Evolutionary conservation across 106 monocot genomes (phyloP).

Genomic region (Dioscorea zingiberensis): DNA sequence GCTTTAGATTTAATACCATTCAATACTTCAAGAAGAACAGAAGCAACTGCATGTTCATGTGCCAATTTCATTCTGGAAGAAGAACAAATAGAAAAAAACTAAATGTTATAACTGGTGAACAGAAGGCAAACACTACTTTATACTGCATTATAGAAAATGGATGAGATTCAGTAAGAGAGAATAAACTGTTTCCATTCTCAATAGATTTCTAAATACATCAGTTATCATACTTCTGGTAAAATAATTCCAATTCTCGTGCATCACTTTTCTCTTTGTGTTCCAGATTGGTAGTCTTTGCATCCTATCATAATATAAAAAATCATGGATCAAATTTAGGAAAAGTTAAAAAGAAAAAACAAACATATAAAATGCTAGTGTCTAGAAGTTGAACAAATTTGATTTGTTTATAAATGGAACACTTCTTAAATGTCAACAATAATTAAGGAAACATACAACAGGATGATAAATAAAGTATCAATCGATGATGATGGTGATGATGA

Average conservation of each 20-base stretch:
- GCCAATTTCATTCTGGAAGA: constrained; percentile 14
- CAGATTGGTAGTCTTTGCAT: constrained; percentile 26
- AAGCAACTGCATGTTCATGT: constrained; percentile 27
- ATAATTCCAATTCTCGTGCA: constrained; percentile 53
- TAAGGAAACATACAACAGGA: too few species aligned
- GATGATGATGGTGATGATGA: too few species aligned
- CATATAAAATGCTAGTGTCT: not conserved
- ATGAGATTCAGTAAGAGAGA: not conserved
- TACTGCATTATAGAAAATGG: not conserved
- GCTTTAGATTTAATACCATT: constrained; percentile 41
- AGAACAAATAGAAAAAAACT: constrained; percentile 5
- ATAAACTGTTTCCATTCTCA: not conserved
- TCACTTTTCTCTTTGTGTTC: constrained; percentile 43
- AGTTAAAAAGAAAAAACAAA: not conserved
- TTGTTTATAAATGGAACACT: not conserved
- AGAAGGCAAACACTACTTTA: not conserved
- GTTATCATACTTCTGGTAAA: constrained; percentile 35
- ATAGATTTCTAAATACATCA: not conserved
- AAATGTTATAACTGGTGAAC: not conserved
- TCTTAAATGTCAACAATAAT: too few species aligned
- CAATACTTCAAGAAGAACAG: constrained; percentile 51
- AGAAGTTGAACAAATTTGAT: not conserved
- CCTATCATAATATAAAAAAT: constrained; percentile 22
- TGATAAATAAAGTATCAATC: too few species aligned
- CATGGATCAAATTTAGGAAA: not conserved